These are phyloP conservation scores for Podospora anserina DNA, from an alignment of 495 filamentous ascomycete species.

Conservation along the genomic window DNA sequence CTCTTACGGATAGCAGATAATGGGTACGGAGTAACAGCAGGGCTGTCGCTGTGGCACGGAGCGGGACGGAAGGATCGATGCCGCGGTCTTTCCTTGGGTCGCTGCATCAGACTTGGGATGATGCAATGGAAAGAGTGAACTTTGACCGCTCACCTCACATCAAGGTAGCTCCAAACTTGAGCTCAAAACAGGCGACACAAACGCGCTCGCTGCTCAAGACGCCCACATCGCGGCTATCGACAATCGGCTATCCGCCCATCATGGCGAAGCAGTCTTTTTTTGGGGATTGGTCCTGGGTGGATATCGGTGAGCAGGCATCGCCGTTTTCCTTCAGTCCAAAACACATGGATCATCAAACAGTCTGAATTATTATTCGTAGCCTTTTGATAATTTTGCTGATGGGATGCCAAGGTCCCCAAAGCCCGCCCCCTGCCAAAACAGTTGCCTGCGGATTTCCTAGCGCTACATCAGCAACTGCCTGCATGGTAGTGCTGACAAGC, in stretches of 20 bases:
- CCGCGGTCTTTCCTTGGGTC: no score
- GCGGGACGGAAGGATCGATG: neutral
- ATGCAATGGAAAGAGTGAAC: neutral
- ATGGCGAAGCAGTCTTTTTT: neutral
- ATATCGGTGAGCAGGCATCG: neutral
- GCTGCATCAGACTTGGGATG: neutral
- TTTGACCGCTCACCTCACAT: no score
- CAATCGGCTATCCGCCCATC: neutral
- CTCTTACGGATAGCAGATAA: neutral
- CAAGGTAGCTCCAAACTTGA: neutral
- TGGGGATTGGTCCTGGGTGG: neutral
- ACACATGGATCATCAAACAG: no score
- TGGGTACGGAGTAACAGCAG: no score
- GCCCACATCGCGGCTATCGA: neutral
- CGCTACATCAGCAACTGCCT: neutral
- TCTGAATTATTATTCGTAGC: neutral
- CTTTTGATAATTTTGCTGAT: neutral
- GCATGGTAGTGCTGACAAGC: neutral
- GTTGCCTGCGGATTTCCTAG: neutral
- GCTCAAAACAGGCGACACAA: neutral
- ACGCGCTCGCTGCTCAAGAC: neutral
- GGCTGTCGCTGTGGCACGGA: no score
- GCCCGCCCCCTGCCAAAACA: slow-evolving; percentile 1
- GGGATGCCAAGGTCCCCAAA: neutral
- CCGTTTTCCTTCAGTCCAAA: no score